Base-by-base conservation (phyloP, 202 grass and related monocot genomes). In the Bolboschoenoplectus hybrid region DNA sequence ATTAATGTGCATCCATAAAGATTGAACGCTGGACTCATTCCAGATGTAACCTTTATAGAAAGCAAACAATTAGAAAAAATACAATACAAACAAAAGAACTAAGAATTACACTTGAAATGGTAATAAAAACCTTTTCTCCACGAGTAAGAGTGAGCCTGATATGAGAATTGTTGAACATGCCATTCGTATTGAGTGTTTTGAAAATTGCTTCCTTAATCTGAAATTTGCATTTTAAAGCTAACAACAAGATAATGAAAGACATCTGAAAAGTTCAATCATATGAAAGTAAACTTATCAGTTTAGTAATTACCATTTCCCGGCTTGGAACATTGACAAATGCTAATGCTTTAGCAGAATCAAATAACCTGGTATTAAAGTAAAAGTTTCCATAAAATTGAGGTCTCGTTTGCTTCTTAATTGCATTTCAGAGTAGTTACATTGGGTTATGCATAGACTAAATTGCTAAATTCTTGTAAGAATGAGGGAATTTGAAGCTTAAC, bases 131-230 rank as follows among this genome's bases (percentile, higher is more conserved):
- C 93, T 98, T 98, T 67, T 98, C 90, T 9, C 96, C 96, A 88
- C 96, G 91, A 52, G 93, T 96, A 62, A 98, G 88, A 76, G 96
- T 98, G 70, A 98, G 91, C 80, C 96, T 92, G 84, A 95, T 91
- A 90, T 98, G 96, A 84, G 96, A 90, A 91, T 98, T 94, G 85
- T 94, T 80, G 67, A 96, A 96, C 96, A 98, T 98, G 52, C 96
- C 96, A 94, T 98, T 98, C 40, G 88, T 81, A 55, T 90, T 91
- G 60, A 96, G 90, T 84, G 96, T 98, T 83, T 91, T 96, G 90
- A 94, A 98, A 66, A 98, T 93, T 20, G 93, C 90, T 63, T 92
- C 91, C 82, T 96, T 96, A 87, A 98, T 94, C 96, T 98, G 89
- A 89, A 91, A 83, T 72, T 41, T 80, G 43, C 16, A 78, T 40